Base-by-base conservation (phyloP, 352 stramenopile species). In the Phytophthora pisi region DNA sequence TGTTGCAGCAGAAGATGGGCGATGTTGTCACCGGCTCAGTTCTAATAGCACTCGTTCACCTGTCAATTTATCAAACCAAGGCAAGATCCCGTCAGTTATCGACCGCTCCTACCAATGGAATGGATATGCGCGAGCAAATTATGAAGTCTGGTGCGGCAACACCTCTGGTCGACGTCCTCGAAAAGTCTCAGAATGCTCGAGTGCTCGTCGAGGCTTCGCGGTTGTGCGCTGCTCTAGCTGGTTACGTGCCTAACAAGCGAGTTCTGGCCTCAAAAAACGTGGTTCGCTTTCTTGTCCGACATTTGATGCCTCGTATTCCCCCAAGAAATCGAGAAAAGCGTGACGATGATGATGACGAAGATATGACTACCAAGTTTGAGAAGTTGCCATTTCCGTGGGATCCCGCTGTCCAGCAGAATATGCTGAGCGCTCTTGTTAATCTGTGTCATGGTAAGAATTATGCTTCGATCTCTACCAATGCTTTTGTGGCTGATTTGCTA, bases 1-100 rank as follows among this genome's bases (percentile, higher is more conserved):
- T 92, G 31, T 58, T 93, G 4, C 62, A 75, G 3, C 77, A 88
- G 59, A 78, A 85, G 15, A 68, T 83, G 43, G 80, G 80, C 13
- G 80, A 92, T 31, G 38, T 90, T 16, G 79, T 92, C 49, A 78
- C 80, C 0, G 85, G 85, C 5, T 91, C 85, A 0, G 85, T 90
- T 10, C 51, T 93, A 18, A 65, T 93, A n/a, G 85, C 83, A 0
- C 74, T 93, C 2, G 70, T 86, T 0, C 83, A 93, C 24, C 66
- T 93, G 11, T 75, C 83, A 2, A 90, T 93, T 57, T 79, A 86
- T 46, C 59, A 80, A 47, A 78, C 70, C 5, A 80, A 76, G 8
- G 34, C 45, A 13, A 49, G 20, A 5, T 50, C 24, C n/a, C 45
- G 23, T 28, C 56, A 57, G 43, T 2, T 20, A 47, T 18, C 28